A percentile compares a stretch with the other conserved stretches of the same genome.
Evolutionary conservation across 805 yeast species (phyloP).

Genomic region (Yamadazyma ubonensis): DNA sequence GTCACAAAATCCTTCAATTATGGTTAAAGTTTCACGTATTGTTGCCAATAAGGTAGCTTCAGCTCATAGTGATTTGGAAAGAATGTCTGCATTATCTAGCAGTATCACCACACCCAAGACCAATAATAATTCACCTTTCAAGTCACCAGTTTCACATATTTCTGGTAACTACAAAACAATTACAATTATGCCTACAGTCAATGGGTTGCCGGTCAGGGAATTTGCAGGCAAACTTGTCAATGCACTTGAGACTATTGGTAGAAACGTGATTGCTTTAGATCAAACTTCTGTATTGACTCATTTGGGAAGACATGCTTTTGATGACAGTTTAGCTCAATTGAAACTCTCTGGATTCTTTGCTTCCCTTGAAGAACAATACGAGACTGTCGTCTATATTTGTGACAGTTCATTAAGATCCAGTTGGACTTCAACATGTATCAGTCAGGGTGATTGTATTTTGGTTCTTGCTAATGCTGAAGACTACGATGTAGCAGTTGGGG

Average conservation of each 20-base stretch:
- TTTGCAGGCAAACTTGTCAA: slow-evolving; percentile 72
- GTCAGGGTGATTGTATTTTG: slow-evolving; percentile 94
- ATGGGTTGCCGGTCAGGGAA: slow-evolving; percentile 81
- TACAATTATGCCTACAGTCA: slow-evolving; percentile 75
- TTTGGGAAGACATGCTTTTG: slow-evolving; percentile 91
- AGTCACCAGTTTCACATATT: slow-evolving; percentile 31
- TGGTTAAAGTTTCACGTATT: slow-evolving; percentile 83
- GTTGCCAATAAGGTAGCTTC: slow-evolving; percentile 61
- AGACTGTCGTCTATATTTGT: slow-evolving; percentile 85
- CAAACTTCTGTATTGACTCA: slow-evolving; percentile 78
- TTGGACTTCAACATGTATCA: slow-evolving; percentile 91
- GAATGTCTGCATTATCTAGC: slow-evolving; percentile 9
- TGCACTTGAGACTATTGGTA: slow-evolving; percentile 72
- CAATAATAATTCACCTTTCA: slow-evolving; percentile 17
- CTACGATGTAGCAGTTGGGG: slow-evolving; percentile 52
- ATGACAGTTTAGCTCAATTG: slow-evolving; percentile 70
- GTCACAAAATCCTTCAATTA: slow-evolving; percentile 79
- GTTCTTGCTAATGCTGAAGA: slow-evolving; percentile 81
- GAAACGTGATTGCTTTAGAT: slow-evolving; percentile 74
- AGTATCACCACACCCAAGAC: slow-evolving; percentile 13
- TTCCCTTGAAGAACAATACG: slow-evolving; percentile 83
- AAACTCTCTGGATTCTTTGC: slow-evolving; percentile 88
- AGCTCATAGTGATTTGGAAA: slow-evolving; percentile 15
- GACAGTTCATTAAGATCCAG: slow-evolving; percentile 79
- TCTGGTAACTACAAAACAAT: slow-evolving; percentile 71